Evolutionary conservation across 2,329 filamentous ascomycete genomes (phyloP), one percentile per base, ranked within the genome.

Genomic region (Neopestalotiopsis rosae): DNA sequence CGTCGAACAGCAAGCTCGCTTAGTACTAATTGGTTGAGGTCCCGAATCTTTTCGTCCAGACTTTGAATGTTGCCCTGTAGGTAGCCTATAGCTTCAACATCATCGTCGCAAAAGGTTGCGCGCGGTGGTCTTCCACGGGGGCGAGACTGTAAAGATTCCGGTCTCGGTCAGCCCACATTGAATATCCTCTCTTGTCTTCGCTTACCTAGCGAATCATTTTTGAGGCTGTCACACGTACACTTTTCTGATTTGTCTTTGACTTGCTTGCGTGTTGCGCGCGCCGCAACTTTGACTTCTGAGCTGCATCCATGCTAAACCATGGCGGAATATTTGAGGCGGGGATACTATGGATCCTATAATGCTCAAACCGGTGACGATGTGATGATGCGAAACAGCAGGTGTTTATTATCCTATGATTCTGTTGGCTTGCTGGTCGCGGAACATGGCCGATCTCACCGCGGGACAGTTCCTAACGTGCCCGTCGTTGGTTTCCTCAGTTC

Each of bases 241-340:
- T n/a, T 52, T 52, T 52, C 14, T 52, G 45, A 20, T 17, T 20
- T 17, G n/a, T 17, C 45, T 52, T 52, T 52, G 45, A 52, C 17
- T 52, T 52, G 45, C n/a, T 52, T 52, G 45, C n/a, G 45, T 52
- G 45, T 52, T 52, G 45, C 45, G 45, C 45, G n/a, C 45, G 45
- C n/a, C 45, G 45, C 45, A 52, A 52, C 45, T 52, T 52, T 52
- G 45, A 52, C 45, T 52, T 52, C 45, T 52, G 45, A 17, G 45
- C 45, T 52, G 45, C 45, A 20, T 52, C 45, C 45, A 52, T 52
- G 45, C 45, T 52, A 52, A 52, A 52, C n/a, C 45, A 52, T 52
- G 45, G 14, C 45, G 45, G 45, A 52, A 52, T 52, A 52, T 52
- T 52, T 52, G 14, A 52, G 45, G 45, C 45, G 45, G 45, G 45